Base-by-base conservation (phyloP, 1,284 basidiomycete species). In the Sanguinoderma infundibulare region DNA sequence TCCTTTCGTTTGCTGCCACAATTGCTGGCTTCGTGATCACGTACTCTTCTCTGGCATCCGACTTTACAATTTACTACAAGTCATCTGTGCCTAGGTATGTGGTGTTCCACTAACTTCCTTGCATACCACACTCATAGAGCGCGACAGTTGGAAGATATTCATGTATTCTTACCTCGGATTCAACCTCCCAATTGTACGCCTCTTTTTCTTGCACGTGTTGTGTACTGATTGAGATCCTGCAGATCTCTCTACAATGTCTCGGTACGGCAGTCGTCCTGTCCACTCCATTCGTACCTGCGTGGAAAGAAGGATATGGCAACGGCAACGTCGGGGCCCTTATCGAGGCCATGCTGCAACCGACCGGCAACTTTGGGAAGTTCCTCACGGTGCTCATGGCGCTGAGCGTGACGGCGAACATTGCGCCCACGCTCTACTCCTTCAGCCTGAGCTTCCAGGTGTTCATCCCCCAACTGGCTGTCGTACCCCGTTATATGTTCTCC, bases 401-500 rank as follows among this genome's bases (percentile, higher is more conserved):
- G 30, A 92, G 89, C 57, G 91, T 94, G 34, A 86, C 87, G 2
- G 93, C 87, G 3, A 98, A 97, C 77, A 92, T 95, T 59, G 91
- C 92, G 5, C 86, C 89, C 5, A 92, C 89, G 12, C 87, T 95
- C 67, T 96, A 97, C 74, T 92, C 89, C 49, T 86, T 93, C 61
- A 88, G 91, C n/a, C 81, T 96, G 60, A 91, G 87, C 69, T 83
- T 94, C 62, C 94, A 96, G 73, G 83, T 94, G 6, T 84, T 91
- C 67, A 75, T 94, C 17, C 94, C 95, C 0, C 83, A 75, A n/a
- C 74, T 88, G 20, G 78, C 82, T 14, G 68, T 73, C 35, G 85
- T 98, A 14, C 96, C 96, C 0, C 82, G 96, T 70, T 97, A 95
- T 73, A 79, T 95, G 49, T 94, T 97, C 74, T 93, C 95, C 0